Evolutionary conservation across 768 basidiomycete species (phyloP).

Genomic region (Boletus insuetus): DNA sequence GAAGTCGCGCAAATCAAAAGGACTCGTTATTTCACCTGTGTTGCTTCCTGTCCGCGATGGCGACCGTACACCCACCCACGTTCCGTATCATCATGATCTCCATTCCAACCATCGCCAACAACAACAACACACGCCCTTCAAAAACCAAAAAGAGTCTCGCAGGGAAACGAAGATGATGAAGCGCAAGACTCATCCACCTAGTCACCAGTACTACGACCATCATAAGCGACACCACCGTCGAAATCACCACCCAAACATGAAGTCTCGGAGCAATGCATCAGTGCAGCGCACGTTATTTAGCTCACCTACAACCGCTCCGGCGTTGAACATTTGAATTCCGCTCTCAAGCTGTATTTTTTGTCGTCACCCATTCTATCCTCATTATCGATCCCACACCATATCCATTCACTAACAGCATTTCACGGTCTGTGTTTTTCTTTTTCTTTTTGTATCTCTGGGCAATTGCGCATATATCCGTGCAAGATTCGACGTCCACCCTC

Average conservation of each 20-base stretch:
- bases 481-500: constrained; percentile 9
- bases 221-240: constrained; percentile 50
- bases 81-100: constrained; percentile 31
- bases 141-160: constrained; percentile 61
- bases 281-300: constrained; percentile 49
- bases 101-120: constrained; percentile 39
- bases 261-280: constrained; percentile 53
- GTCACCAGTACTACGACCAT: constrained; percentile 37
- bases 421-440: neutral
- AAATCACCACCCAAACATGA: constrained; percentile 64
- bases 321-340: constrained; percentile 26
- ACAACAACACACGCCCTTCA: constrained; percentile 38
- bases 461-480: constrained; percentile 24
- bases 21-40: constrained; percentile 48
- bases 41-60: constrained; percentile 52
- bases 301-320: constrained; percentile 29
- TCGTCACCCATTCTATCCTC: constrained; percentile 4
- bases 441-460: constrained; percentile 21
- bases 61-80: constrained; percentile 52
- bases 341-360: constrained; percentile 22
- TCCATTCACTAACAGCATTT: constrained; percentile 15
- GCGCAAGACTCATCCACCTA: constrained; percentile 51
- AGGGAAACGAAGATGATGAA: constrained; percentile 68
- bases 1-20: constrained; percentile 27
- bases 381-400: constrained; percentile 5